phyloP scores from a whole-genome alignment of 768 basidiomycete genomes.

The Chalciporus piperatus region DNA sequence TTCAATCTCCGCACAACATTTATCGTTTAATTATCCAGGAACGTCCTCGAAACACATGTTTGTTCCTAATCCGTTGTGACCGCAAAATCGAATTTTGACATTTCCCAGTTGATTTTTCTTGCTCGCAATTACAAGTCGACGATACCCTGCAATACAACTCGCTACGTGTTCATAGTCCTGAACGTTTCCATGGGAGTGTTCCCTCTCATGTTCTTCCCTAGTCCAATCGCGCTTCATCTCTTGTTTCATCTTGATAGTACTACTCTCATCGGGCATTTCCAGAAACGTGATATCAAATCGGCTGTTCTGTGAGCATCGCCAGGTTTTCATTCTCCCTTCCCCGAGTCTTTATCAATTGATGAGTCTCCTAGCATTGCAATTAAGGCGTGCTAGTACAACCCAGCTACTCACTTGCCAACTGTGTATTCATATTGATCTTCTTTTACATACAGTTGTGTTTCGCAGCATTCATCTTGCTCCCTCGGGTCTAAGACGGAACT shows the following conservation, averaged over 20 bases:
- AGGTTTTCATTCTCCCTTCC: conserved; percentile 24
- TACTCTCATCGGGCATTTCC: conserved; percentile 25
- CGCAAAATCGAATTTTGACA: not conserved
- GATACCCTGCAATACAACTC: not conserved
- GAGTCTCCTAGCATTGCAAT: conserved; percentile 26
- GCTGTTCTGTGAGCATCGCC: conserved; percentile 29
- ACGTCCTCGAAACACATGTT: conserved; percentile 27
- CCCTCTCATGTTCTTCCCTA: conserved; percentile 4
- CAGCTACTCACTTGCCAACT: conserved; percentile 23
- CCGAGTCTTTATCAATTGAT: conserved; percentile 29
- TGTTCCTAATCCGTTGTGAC: conserved; percentile 20
- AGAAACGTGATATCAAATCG: conserved; percentile 33
- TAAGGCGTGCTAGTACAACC: conserved; percentile 14
- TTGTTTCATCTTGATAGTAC: not conserved
- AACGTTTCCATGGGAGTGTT: conserved; percentile 22
- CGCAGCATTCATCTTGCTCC: conserved; percentile 16
- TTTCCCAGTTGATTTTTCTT: not conserved
- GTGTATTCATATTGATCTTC: conserved; percentile 23
- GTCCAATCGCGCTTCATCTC: conserved; percentile 22
- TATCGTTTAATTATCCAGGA: conserved; percentile 31
- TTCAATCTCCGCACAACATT: conserved; percentile 34
- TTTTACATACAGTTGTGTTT: conserved; percentile 30
- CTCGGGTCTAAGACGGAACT: conserved; percentile 33
- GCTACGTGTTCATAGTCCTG: not conserved
- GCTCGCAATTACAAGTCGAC: too few relatives aligned